Evolutionary conservation across 495 filamentous ascomycete genomes (phyloP), one percentile per base, ranked within the genome.

Genomic region (Parathielavia appendiculata): DNA sequence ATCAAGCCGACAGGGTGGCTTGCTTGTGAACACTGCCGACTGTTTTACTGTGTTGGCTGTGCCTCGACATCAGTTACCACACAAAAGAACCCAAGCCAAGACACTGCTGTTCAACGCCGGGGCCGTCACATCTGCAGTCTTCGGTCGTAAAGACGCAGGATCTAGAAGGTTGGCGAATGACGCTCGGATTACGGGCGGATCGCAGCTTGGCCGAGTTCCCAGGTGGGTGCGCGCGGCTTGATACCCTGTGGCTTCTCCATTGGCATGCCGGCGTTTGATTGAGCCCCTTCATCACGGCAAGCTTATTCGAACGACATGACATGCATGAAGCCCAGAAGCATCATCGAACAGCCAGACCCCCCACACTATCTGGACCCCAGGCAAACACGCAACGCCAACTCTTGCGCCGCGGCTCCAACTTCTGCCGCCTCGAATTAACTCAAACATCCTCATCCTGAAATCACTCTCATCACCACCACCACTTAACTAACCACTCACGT

Each of bases 301-400:
- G 56, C 60, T 55, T 63, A 63, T 59, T 63, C 47, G 32, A 43
- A 63, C 60, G 56, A 55, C 60, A 45, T 53, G 51, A 55, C 60
- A 45, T 57, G 47, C 44, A 41, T 48, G 30, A 50, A 23, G 32
- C 51, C 49, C 43, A 13, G 34, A 46, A 20, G 35, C 44, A 54
- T 22, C 52, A 14, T 26, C 26, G 3, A 30, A 35, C 22, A 56
- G 43, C 41, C 49, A 23, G 38, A 36, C 23, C 57, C 51, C 49
- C 23, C 46, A 35, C 46, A 34, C 45, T 40, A 38, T 40, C 19
- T 22, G 40, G 20, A 59, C 30, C 47, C 46, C 30, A 30, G 48
- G 39, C 51, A 54, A 43, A 51, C 52, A 26, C 22, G 20, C 44
- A 44, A 17, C 36, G 40, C 52, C 53, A 52, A 45, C 57, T 46